These are phyloP conservation scores for Boletus fagicola DNA, from an alignment of 768 basidiomycete species.

Conservation along the genomic window DNA sequence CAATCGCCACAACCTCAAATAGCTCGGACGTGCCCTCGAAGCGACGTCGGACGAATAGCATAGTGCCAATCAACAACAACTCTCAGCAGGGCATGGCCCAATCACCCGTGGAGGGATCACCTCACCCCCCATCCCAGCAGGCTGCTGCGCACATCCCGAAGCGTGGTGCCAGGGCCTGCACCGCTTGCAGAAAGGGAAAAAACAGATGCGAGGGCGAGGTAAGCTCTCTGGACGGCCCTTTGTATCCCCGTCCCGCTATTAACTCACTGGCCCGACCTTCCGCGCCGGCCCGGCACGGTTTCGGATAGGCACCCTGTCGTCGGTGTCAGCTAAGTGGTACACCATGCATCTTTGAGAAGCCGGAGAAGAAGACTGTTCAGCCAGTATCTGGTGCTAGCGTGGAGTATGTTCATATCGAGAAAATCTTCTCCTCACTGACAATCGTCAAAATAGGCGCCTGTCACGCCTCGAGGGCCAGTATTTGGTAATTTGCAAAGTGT, in stretches of 20 bases:
- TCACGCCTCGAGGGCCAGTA: constrained; percentile 86
- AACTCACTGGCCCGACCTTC: constrained; percentile 65
- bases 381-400: constrained; percentile 61
- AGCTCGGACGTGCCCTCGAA: constrained; percentile 54
- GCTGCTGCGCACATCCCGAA: constrained; percentile 74
- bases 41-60: constrained; percentile 51
- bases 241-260: constrained; percentile 42
- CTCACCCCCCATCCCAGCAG: constrained; percentile 29
- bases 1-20: constrained; percentile 56
- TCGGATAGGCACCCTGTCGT: constrained; percentile 78
- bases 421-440: constrained; percentile 21
- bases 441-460: constrained; percentile 54
- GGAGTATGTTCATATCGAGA: constrained; percentile 52
- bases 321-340: constrained; percentile 82
- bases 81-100: constrained; percentile 33
- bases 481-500: constrained; percentile 45
- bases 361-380: constrained; percentile 78
- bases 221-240: constrained; percentile 35
- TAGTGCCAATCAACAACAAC: constrained; percentile 11
- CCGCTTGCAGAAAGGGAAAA: constrained; percentile 87
- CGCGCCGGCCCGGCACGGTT: constrained; percentile 68
- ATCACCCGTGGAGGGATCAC: constrained; percentile 35
- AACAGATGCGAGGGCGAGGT: constrained; percentile 94
- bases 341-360: constrained; percentile 85
- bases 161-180: constrained; percentile 86